phyloP scores from a whole-genome alignment of 2,329 filamentous ascomycete genomes.

The Hymenoscyphus infarciens region DNA sequence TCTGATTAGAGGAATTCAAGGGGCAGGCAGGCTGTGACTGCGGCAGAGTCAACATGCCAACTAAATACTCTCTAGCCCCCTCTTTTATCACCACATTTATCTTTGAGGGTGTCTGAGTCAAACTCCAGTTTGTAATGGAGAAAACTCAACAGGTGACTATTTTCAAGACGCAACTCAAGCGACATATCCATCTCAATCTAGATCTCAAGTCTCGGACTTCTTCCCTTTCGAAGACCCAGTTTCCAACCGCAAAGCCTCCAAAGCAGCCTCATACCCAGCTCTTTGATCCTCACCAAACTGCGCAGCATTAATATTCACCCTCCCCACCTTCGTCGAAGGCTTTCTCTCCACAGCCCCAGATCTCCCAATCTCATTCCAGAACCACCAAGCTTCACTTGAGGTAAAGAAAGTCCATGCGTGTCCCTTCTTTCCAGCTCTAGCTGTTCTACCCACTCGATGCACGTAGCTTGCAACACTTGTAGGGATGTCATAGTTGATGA shows the following conservation, averaged over 20 bases:
- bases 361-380: conserved; percentile 76
- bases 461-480: conserved; percentile 78
- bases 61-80: too few species aligned
- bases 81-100: not conserved
- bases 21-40: too few species aligned
- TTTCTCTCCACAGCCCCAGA: conserved; percentile 47
- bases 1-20: too few species aligned
- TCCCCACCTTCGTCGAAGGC: conserved; percentile 40
- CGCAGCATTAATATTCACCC: conserved; percentile 41
- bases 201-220: not conserved
- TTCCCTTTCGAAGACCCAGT: conserved; percentile 10
- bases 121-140: too few species aligned
- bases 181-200: not conserved
- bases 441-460: conserved; percentile 88
- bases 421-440: conserved; percentile 71
- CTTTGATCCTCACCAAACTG: conserved; percentile 40
- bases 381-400: conserved; percentile 78
- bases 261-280: conserved; percentile 47
- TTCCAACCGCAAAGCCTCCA: conserved; percentile 38
- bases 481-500: conserved; percentile 92
- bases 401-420: conserved; percentile 84
- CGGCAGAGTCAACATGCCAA: too few species aligned
- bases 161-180: not conserved
- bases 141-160: too few species aligned
- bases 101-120: not conserved